A percentile compares a stretch with the other conserved stretches of the same genome.
Conservation (phyloP, 1,139 yeast species). For the Pichia sp. region DNA sequence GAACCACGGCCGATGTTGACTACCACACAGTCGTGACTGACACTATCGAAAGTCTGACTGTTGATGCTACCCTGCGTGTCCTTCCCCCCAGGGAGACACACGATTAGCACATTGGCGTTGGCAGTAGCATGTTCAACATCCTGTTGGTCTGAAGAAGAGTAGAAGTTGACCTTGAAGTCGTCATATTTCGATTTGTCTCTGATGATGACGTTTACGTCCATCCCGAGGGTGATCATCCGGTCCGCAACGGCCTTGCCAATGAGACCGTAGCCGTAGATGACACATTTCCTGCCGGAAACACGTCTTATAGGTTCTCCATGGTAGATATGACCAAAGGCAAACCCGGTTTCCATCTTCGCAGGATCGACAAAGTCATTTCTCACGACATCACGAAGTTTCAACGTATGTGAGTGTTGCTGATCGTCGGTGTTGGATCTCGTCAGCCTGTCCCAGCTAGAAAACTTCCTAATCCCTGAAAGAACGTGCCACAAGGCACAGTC, state of each 20-base stretch:
- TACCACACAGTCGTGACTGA: slow-evolving; percentile 53
- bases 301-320: slow-evolving; percentile 36
- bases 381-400: slow-evolving; percentile 19
- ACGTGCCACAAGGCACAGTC: slow-evolving; percentile 64
- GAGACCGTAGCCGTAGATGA: slow-evolving; percentile 74
- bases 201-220: slow-evolving; percentile 39
- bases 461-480: slow-evolving; percentile 59
- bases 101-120: slow-evolving; percentile 52
- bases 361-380: slow-evolving; percentile 9
- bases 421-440: slow-evolving; percentile 31
- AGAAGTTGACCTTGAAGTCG: neutral
- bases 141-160: neutral
- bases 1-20: slow-evolving; percentile 80
- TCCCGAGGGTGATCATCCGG: slow-evolving; percentile 56
- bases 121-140: slow-evolving; percentile 36
- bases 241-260: slow-evolving; percentile 67
- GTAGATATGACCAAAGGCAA: slow-evolving; percentile 39
- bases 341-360: slow-evolving; percentile 19
- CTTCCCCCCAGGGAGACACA: slow-evolving; percentile 66
- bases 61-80: slow-evolving; percentile 58
- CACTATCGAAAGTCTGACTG: slow-evolving; percentile 42
- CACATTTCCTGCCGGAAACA: slow-evolving; percentile 34
- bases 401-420: slow-evolving; percentile 6
- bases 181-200: slow-evolving; percentile 12
- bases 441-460: slow-evolving; percentile 45